A percentile compares a stretch with the other conserved stretches of the same genome.
phyloP scores from a whole-genome alignment of 73 alveolate species.

The Blepharisma japonicum region DNA sequence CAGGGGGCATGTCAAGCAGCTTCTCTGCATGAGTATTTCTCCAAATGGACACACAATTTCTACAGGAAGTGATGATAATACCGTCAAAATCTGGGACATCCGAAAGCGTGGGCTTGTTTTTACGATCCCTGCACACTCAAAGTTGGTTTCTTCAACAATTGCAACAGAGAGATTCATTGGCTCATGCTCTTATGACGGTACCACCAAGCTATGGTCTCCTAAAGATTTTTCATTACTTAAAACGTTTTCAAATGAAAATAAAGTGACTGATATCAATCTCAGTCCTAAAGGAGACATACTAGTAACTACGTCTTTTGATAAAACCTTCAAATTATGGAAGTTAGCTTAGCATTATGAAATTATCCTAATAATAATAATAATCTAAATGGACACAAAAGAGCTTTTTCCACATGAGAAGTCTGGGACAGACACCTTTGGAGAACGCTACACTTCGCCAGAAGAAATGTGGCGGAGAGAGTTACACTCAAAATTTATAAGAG shows the following conservation, averaged over 20 bases:
- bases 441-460: conserved; percentile 27
- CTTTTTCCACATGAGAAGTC: neutral
- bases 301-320: conserved; percentile 56
- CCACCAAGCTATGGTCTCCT: conserved; percentile 66
- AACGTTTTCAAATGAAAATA: conserved; percentile 48
- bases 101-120: conserved; percentile 80
- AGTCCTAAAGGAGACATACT: conserved; percentile 35
- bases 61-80: conserved; percentile 93
- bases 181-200: conserved; percentile 72
- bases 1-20: conserved; percentile 85
- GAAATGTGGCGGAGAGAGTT: conserved; percentile 61
- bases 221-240: conserved; percentile 62
- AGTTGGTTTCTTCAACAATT: conserved; percentile 74
- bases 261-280: conserved; percentile 41
- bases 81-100: conserved; percentile 94
- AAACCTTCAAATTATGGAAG: conserved; percentile 61
- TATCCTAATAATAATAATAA: too few relatives aligned
- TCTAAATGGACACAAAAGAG: conserved; percentile 18
- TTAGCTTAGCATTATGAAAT: too few relatives aligned
- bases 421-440: conserved; percentile 60
- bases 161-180: conserved; percentile 63
- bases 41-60: conserved; percentile 87
- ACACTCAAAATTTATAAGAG: conserved; percentile 34
- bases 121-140: conserved; percentile 91
- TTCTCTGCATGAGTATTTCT: conserved; percentile 71